Evolutionary conservation across 495 filamentous ascomycete species (phyloP).

Genomic region (Bryoglossum gracile): DNA sequence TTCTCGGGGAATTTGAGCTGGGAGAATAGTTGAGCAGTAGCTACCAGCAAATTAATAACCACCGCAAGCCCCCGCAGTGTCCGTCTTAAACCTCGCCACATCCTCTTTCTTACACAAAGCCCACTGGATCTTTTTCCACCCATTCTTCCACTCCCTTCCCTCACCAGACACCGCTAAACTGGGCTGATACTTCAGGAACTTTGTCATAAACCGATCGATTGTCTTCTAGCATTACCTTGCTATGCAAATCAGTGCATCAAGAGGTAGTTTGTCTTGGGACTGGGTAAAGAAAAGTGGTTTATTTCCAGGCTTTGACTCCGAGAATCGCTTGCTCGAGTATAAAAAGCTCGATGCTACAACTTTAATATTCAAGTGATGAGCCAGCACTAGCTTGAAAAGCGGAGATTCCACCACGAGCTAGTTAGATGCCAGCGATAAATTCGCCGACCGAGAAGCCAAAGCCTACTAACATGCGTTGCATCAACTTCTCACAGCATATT

Average conservation of each 20-base stretch:
- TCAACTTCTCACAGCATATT: no score
- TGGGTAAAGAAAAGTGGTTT: no score
- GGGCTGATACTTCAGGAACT: slow-evolving; percentile 21
- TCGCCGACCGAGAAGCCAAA: slow-evolving; percentile 15
- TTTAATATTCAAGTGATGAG: slow-evolving; percentile 17
- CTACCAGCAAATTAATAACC: slow-evolving; percentile 22
- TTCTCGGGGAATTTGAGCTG: no score
- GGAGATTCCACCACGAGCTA: slow-evolving; percentile 17
- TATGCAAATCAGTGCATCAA: slow-evolving; percentile 18
- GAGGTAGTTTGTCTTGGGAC: no score
- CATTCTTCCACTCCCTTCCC: neutral
- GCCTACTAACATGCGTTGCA: slow-evolving; percentile 8
- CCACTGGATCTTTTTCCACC: slow-evolving; percentile 23
- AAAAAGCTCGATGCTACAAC: slow-evolving; percentile 24
- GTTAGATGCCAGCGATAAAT: slow-evolving; percentile 14
- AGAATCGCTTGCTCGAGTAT: slow-evolving; percentile 25
- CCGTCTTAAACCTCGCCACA: slow-evolving; percentile 23
- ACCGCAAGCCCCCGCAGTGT: slow-evolving; percentile 18
- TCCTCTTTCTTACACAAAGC: slow-evolving; percentile 26
- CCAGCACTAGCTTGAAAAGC: slow-evolving; percentile 18
- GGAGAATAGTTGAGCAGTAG: neutral
- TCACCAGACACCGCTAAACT: slow-evolving; percentile 1
- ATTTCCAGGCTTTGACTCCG: no score
- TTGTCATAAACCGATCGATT: slow-evolving; percentile 21
- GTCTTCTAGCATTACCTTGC: slow-evolving; percentile 23